Conservation (phyloP, 805 yeast species). For the Cyberlindnera xylosilytica region DNA sequence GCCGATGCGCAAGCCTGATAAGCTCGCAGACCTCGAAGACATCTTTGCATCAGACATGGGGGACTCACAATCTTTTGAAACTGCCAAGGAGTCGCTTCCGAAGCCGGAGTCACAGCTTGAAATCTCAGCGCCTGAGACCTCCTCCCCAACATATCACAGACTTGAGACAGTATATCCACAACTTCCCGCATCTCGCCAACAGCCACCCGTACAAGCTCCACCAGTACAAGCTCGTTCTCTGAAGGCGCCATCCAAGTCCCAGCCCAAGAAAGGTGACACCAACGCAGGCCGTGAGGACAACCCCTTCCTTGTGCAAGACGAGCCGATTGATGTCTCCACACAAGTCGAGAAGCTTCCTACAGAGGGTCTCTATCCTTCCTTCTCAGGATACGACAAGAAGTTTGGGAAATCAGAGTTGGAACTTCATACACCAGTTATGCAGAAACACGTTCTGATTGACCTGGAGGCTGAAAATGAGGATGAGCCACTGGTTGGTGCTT, state of each 20-base stretch:
- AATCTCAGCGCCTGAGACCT: slow-evolving; percentile 24
- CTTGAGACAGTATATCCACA: slow-evolving; percentile 21
- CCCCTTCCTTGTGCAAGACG: not conserved
- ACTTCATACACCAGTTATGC: no score
- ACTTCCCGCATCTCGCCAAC: not conserved
- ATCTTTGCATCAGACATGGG: slow-evolving; percentile 6
- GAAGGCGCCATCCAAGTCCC: no score
- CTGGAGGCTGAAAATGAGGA: no score
- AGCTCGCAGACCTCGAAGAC: slow-evolving; percentile 11
- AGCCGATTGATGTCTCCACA: not conserved
- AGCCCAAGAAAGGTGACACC: no score
- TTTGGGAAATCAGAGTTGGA: no score
- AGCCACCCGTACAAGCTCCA: no score
- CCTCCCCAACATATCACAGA: slow-evolving; percentile 29
- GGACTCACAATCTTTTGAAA: not conserved
- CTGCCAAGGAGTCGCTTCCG: not conserved
- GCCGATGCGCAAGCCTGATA: not conserved
- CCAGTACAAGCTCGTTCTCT: no score
- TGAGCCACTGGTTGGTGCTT: no score
- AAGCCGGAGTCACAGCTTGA: slow-evolving; percentile 1
- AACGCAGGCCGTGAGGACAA: not conserved
- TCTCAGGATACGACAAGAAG: slow-evolving; percentile 9
- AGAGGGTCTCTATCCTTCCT: slow-evolving; percentile 6
- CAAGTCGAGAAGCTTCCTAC: not conserved
- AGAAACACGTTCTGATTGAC: no score